Conservation (phyloP, 1,139 yeast species). For the Scheffersomyces titani region DNA sequence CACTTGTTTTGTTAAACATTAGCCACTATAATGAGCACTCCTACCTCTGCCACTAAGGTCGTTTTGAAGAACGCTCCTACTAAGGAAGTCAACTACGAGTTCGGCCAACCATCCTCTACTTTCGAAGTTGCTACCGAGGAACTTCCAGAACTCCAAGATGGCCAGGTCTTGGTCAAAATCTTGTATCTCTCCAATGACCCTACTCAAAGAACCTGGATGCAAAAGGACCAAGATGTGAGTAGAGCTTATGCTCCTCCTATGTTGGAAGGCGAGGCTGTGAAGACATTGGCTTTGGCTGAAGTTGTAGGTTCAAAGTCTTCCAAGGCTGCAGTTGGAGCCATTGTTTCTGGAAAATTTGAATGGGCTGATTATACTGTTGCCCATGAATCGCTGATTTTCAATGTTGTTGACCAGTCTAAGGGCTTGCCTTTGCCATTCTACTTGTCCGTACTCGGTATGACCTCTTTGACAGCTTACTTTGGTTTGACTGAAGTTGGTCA, state of each 20-base stretch:
- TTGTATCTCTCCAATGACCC: slow-evolving; percentile 31
- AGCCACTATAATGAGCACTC: neutral
- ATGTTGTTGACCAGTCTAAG: slow-evolving; percentile 22
- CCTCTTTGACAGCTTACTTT: slow-evolving; percentile 65
- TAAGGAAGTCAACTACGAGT: slow-evolving; percentile 1
- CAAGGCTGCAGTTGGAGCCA: slow-evolving; percentile 21
- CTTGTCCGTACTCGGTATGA: slow-evolving; percentile 45
- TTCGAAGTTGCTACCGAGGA: slow-evolving; percentile 3
- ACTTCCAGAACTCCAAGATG: slow-evolving; percentile 12
- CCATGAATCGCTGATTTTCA: slow-evolving; percentile 18
- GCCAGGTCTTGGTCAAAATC: slow-evolving; percentile 19
- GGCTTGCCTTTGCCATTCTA: slow-evolving; percentile 30
- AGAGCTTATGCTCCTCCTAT: slow-evolving; percentile 24
- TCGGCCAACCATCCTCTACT: slow-evolving; percentile 7
- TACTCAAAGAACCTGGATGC: slow-evolving; percentile 29
- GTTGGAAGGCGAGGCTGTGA: slow-evolving; percentile 19
- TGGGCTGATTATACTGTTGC: slow-evolving; percentile 36
- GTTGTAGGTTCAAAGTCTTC: slow-evolving; percentile 23
- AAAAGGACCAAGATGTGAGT: slow-evolving; percentile 15
- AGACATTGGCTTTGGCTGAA: slow-evolving; percentile 22
- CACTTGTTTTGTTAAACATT: neutral
- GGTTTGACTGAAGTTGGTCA: slow-evolving; percentile 51
- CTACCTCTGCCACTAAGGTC: slow-evolving; percentile 1
- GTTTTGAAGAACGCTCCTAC: slow-evolving; percentile 1
- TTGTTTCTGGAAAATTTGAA: slow-evolving; percentile 20